Base-by-base conservation (phyloP, 2,329 filamentous ascomycete genomes). In the Botryotinia convoluta region DNA sequence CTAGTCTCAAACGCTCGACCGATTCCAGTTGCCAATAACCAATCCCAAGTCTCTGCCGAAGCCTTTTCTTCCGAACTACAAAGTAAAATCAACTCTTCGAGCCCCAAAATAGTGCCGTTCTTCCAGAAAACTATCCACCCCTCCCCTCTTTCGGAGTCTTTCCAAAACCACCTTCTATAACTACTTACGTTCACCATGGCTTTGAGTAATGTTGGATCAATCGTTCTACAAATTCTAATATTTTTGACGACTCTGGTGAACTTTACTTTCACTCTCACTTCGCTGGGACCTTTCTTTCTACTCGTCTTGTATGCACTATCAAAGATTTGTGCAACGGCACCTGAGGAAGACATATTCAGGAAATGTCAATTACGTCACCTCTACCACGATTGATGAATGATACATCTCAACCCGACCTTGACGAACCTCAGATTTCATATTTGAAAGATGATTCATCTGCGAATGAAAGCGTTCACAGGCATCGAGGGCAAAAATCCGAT, bases 241-340 rank as follows among this genome's bases (percentile, higher is more conserved):
- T 88, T 88, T 78, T 81, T 88, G 75, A 86, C 85, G 59, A 86
- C 86, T 69, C 81, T 88, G 72, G 83, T 86, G 74, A 87, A 87
- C 79, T 85, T 88, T 78, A 84, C 84, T 78, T 84, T 86, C 74
- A 85, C 85, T 73, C 82, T 88, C 74, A 82, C 85, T 29, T 82
- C 85, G 74, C 83, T 85, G 71, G 85, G 87, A 74, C 84, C 86
- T 26, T 81, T 85, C 64, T 74, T 85, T 16, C 81, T 87, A 39
- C 80, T 87, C 63, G 78, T 80, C 37, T 81, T 88, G 10, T 87
- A 87, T 78, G 84, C 84, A 72, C 77, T 86, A 72, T 85, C 83
- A 32, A 86, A 85, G 79, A 81, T 88, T 67, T 82, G 86, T 59
- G 83, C 82, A 35, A 83, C 84, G 51, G 81, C 83, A n/a, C 83